Conservation (phyloP, 352 stramenopile genomes). For the Achlya hypogyna region DNA sequence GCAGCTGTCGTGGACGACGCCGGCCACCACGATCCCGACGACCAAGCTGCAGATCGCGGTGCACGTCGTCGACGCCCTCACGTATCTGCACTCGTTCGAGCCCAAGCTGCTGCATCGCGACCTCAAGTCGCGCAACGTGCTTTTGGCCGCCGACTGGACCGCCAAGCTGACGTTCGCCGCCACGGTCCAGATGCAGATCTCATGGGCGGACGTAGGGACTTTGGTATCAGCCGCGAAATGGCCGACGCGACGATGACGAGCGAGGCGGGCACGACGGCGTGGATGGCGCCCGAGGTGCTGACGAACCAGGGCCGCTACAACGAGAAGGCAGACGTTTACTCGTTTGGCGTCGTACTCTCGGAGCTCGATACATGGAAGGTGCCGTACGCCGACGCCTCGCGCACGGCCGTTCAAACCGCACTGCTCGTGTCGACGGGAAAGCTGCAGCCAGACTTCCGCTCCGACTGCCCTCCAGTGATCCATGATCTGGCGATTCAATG, state of each 20-base stretch:
- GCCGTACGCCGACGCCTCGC: background rate
- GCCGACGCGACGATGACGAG: conserved; percentile 25
- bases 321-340: conserved; percentile 39
- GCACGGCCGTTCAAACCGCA: conserved; percentile 1
- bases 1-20: background rate
- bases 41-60: conserved; percentile 16
- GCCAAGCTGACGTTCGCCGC: conserved; percentile 28
- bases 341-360: conserved; percentile 35
- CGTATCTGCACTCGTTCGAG: conserved; percentile 31
- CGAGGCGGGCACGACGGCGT: conserved; percentile 30
- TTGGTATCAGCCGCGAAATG: conserved; percentile 27
- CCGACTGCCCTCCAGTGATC: conserved; percentile 7
- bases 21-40: background rate
- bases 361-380: conserved; percentile 24
- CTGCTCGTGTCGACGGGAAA: conserved; percentile 13
- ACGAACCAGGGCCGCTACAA: conserved; percentile 31
- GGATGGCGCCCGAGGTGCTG: conserved; percentile 32
- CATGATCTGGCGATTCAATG: background rate
- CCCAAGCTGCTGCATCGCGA: conserved; percentile 34
- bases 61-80: conserved; percentile 28
- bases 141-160: conserved; percentile 24
- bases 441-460: conserved; percentile 5
- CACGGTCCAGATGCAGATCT: background rate
- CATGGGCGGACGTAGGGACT: conserved; percentile 22
- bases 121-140: conserved; percentile 42